phyloP scores from a whole-genome alignment of 345 rosid species.

The Camelina hispida region DNA sequence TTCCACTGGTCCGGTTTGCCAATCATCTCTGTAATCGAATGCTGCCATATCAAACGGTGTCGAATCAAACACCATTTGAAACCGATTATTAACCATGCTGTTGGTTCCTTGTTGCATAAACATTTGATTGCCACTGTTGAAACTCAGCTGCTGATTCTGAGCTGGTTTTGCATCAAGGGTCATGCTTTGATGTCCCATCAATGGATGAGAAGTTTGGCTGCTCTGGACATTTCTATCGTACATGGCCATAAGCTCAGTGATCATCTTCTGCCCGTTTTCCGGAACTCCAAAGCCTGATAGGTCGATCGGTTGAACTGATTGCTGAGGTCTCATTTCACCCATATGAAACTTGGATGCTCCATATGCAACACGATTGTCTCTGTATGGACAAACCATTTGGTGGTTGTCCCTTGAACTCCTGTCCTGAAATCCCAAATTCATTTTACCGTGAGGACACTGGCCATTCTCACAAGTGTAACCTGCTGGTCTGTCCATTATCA shows the following conservation, averaged over 20 bases:
- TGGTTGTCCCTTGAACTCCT: conserved; percentile 74
- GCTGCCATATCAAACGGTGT: conserved; percentile 56
- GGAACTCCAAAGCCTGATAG: conserved; percentile 58
- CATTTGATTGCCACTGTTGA: conserved; percentile 54
- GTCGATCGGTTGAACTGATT: conserved; percentile 33
- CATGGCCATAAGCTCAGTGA: conserved; percentile 58
- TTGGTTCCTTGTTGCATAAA: conserved; percentile 53
- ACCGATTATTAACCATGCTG: conserved; percentile 38
- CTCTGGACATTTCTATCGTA: conserved; percentile 54
- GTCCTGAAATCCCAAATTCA: conserved; percentile 57
- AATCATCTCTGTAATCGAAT: conserved; percentile 70
- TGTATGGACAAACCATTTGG: conserved; percentile 60
- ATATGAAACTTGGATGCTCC: conserved; percentile 51
- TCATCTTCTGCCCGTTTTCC: conserved; percentile 59
- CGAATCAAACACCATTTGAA: conserved; percentile 52
- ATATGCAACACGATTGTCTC: conserved; percentile 41
- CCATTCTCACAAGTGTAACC: conserved; percentile 59
- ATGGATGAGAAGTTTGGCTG: conserved; percentile 25
- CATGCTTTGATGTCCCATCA: conserved; percentile 29
- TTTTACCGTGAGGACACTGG: conserved; percentile 63
- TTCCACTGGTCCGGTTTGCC: conserved; percentile 57
- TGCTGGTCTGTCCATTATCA: conserved; percentile 47
- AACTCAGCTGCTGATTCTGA: conserved; percentile 51
- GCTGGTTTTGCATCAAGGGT: conserved; percentile 46
- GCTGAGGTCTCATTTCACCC: conserved; percentile 47